Base-by-base conservation (phyloP, 2,329 filamentous ascomycete species). In the Cladosporium sphaerospermum region DNA sequence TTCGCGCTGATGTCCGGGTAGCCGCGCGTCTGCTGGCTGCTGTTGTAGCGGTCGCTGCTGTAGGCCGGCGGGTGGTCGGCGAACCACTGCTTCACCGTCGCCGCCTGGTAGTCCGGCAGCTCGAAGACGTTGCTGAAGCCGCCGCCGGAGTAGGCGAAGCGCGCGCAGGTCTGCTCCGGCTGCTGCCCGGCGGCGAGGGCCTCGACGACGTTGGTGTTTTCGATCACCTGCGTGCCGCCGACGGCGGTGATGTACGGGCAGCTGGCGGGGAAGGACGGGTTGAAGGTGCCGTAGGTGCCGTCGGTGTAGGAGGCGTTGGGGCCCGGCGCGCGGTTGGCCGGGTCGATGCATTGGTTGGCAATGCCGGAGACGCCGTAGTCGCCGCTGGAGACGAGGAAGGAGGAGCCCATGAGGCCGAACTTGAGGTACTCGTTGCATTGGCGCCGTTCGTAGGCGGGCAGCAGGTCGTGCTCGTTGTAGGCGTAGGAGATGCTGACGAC, bases 351-450 rank as follows among this genome's bases (percentile, higher is more conserved):
- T 41, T 68, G 54, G 32, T 61, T 59, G 10, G 47, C 43, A 37
- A 67, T 63, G 19, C 62, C 62, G 16, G 65, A 65, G 7, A 69
- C 68, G 37, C 67, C 67, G 48, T 65, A 72, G 62, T 79, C 77
- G n/a, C 77, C 77, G 3, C 72, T 75, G 1, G 76, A 75, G 58
- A 75, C 78, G 33, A 81, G 55, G 13, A 82, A 66, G 1, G 74
- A 74, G 9, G 78, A 70, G 16, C 78, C 78, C 60, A 74, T 73
- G 32, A 80, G 71, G 14, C 75, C 78, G 2, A 81, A 73, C 68
- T 82, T 81, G 73, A 80, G 74, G 64, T 78, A 81, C 68, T 81
- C 78, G 53, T 71, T 66, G 61, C 78, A 81, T 64, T 82, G 78
- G 3, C 79, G 70, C 45, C 69, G 59, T 56, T 76, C 72, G 61